Evolutionary conservation across 257 asterid species (phyloP), one percentile per base, ranked within the genome.

Genomic region (Fraxinus cuspidata): DNA sequence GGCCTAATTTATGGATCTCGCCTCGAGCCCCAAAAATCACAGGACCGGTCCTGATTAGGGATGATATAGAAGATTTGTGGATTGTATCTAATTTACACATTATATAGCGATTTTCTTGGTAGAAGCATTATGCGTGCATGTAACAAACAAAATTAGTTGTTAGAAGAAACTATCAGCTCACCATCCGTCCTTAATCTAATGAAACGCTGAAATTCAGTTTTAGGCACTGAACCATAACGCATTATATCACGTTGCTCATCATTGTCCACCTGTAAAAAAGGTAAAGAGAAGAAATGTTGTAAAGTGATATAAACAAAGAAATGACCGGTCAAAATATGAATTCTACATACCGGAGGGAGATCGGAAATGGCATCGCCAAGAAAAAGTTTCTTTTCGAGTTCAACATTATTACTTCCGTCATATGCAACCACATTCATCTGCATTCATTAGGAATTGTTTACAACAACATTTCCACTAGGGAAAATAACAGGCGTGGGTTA

Each of bases 351-450:
- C 7, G 9, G 74, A 29, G 98, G 98, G 29, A 92, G 97, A 84
- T 92, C 97, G 2, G 95, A 89, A 35, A 94, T 86, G 5, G 97
- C 96, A 89, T 92, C 97, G 0, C 79, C 86, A 19, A 94, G 96
- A 53, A 83, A 78, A 64, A 94, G 88, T n/a, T 68, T 90, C 25
- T 58, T 81, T 44, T 89, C 73, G 19, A 94, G 79, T 15, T 82
- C 51, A 23, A 42, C 66, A 35, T 70, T n/a, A 18, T 0, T 3
- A 11, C 83, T 90, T 80, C 82, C 89, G 0, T 92, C 97, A 47
- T 63, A 82, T 0, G 83, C 90, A 75, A 94, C 99, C 0, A 74
- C 68, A 25, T 86, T 87, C 27, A 83, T 27, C 98, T 94, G 82
- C 85, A 81, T 42, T 58, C 40, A 8, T 21, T 2, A 42, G 60